These are phyloP conservation scores for Dacryopinax spathularia DNA, from an alignment of 768 basidiomycete species.

Conservation along the genomic window DNA sequence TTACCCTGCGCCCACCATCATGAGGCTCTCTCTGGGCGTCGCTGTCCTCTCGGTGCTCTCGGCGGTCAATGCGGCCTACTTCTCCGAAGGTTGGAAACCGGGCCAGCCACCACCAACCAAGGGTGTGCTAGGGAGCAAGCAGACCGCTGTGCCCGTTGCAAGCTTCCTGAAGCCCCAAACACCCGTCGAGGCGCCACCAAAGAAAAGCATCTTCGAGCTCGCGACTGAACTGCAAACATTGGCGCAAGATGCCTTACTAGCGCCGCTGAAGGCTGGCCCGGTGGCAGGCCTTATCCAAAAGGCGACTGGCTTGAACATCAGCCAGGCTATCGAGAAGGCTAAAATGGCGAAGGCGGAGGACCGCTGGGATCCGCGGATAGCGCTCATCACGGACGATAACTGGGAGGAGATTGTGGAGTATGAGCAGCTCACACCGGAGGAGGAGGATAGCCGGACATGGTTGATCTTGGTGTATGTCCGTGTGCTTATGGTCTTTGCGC, in stretches of 20 bases:
- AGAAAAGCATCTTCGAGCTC: conserved; percentile 15
- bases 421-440: conserved; percentile 43
- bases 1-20: conserved; percentile 25
- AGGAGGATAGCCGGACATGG: conserved; percentile 55
- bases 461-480: conserved; percentile 54
- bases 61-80: conserved; percentile 40
- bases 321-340: conserved; percentile 34
- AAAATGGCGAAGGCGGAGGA: conserved; percentile 20
- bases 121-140: conserved; percentile 15
- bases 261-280: conserved; percentile 39
- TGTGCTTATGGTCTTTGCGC: background rate
- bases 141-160: background rate
- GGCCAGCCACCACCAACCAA: conserved; percentile 39
- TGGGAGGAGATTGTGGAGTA: conserved; percentile 57
- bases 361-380: conserved; percentile 58
- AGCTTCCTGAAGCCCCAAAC: background rate
- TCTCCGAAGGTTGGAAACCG: conserved; percentile 69
- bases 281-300: conserved; percentile 39
- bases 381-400: conserved; percentile 71
- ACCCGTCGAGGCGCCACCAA: conserved; percentile 9
- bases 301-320: conserved; percentile 53
- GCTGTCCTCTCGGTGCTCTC: conserved; percentile 26
- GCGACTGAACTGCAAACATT: conserved; percentile 12
- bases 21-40: conserved; percentile 35
- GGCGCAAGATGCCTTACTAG: conserved; percentile 4